These are phyloP conservation scores for Phytophthora nicotianae DNA, from an alignment of 352 stramenopile genomes.

Conservation along the genomic window DNA sequence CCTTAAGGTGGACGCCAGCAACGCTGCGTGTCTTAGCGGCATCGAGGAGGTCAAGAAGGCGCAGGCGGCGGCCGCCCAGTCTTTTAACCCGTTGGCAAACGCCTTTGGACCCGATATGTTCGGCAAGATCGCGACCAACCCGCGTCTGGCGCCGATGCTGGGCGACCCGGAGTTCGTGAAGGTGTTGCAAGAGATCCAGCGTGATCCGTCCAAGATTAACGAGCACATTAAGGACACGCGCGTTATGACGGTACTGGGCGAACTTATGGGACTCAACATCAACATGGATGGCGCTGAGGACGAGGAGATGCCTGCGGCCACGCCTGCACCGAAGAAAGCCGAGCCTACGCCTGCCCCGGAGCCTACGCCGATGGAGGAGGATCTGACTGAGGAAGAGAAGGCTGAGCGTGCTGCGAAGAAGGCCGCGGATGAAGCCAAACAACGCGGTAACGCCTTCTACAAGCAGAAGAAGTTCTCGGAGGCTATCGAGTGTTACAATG, in stretches of 20 bases:
- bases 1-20: constrained; percentile 91
- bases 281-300: constrained; percentile 63
- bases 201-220: constrained; percentile 79
- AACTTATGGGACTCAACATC: constrained; percentile 84
- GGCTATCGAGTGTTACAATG: constrained; percentile 94
- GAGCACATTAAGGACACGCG: constrained; percentile 81
- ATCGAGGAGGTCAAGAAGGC: constrained; percentile 94
- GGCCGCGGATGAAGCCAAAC: constrained; percentile 91
- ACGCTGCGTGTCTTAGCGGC: constrained; percentile 92
- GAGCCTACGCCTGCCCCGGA: constrained; percentile 40
- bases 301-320: constrained; percentile 53
- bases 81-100: constrained; percentile 88
- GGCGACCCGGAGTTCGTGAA: constrained; percentile 92
- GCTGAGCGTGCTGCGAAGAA: constrained; percentile 62
- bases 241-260: constrained; percentile 87
- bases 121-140: constrained; percentile 90
- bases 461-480: constrained; percentile 97
- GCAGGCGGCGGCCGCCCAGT: constrained; percentile 40
- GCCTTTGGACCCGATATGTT: constrained; percentile 97
- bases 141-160: constrained; percentile 87
- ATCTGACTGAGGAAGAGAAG: constrained; percentile 87
- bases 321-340: constrained; percentile 14
- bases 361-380: constrained; percentile 82
- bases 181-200: constrained; percentile 78
- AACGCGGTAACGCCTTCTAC: constrained; percentile 97